Conservation (phyloP, 805 yeast species). For the Candida qinlingensis region DNA sequence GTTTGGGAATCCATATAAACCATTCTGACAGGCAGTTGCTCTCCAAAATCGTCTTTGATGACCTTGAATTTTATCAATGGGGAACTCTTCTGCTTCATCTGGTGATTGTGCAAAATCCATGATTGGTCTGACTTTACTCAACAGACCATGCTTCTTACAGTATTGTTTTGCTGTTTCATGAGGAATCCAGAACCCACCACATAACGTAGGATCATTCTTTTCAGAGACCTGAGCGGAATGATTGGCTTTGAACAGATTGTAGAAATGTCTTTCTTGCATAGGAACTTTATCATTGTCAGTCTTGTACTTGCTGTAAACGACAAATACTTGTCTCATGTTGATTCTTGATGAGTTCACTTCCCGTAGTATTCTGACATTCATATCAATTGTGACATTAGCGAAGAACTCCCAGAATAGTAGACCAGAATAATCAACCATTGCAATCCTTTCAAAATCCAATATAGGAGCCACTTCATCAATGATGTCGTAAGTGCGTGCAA, state of each 20-base stretch:
- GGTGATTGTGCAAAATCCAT: slow-evolving; percentile 15
- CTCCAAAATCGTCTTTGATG: slow-evolving; percentile 10
- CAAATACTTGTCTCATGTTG: slow-evolving; percentile 24
- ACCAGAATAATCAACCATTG: slow-evolving; percentile 22
- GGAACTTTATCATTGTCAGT: slow-evolving; percentile 7
- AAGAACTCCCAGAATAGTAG: slow-evolving; percentile 23
- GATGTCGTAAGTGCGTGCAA: slow-evolving; percentile 18
- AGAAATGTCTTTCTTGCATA: slow-evolving; percentile 14
- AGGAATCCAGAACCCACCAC: slow-evolving; percentile 28
- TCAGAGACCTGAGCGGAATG: slow-evolving; percentile 3
- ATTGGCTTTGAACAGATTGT: slow-evolving; percentile 4
- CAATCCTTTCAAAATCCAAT: slow-evolving; percentile 22
- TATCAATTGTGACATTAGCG: slow-evolving; percentile 12
- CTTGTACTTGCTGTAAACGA: slow-evolving; percentile 14
- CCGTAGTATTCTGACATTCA: slow-evolving; percentile 22
- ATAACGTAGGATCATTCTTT: slow-evolving; percentile 21
- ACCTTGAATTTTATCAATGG: slow-evolving; percentile 10
- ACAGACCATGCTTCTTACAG: slow-evolving; percentile 16
- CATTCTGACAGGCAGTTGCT: slow-evolving; percentile 9
- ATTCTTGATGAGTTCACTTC: slow-evolving; percentile 12
- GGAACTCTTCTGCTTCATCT: slow-evolving; percentile 2
- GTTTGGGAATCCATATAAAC: slow-evolving; percentile 18
- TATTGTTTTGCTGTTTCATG: slow-evolving; percentile 12
- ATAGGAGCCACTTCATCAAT: slow-evolving; percentile 16
- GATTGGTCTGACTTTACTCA: slow-evolving; percentile 12